These are phyloP conservation scores for Eucalyptus victrix DNA, from an alignment of 345 rosid species.

Conservation along the genomic window DNA sequence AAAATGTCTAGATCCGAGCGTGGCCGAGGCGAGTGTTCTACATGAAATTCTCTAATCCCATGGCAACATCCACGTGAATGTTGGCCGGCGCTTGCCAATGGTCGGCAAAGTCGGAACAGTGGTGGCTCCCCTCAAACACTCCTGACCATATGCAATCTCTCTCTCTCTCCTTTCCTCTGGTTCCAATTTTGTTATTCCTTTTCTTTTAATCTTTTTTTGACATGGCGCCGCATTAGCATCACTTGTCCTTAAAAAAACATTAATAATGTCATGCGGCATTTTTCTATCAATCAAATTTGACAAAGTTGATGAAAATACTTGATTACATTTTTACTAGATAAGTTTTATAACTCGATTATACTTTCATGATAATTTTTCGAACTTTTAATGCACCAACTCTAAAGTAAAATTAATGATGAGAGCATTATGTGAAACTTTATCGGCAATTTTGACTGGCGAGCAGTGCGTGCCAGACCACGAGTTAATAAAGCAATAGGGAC, in stretches of 20 bases:
- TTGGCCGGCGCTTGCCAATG: no score
- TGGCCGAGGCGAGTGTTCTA: background rate
- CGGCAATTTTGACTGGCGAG: background rate
- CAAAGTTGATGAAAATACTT: accelerated
- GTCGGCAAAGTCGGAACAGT: background rate
- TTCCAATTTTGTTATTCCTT: background rate
- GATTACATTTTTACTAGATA: background rate
- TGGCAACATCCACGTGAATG: background rate
- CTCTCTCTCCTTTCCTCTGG: background rate
- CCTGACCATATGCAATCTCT: background rate
- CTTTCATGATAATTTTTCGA: accelerated
- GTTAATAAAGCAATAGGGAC: background rate
- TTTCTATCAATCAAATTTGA: background rate
- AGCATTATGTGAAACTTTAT: background rate
- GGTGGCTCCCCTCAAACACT: background rate
- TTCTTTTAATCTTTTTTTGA: background rate
- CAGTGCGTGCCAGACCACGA: no score
- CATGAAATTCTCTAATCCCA: background rate
- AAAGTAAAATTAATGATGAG: background rate
- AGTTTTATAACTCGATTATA: background rate
- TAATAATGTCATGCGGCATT: background rate
- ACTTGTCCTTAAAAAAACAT: background rate
- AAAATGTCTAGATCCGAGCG: background rate
- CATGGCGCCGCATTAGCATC: background rate
- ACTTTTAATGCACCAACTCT: background rate